Base-by-base conservation (phyloP, 78 protist genomes). In the Paratrimastix pyriformis region DNA sequence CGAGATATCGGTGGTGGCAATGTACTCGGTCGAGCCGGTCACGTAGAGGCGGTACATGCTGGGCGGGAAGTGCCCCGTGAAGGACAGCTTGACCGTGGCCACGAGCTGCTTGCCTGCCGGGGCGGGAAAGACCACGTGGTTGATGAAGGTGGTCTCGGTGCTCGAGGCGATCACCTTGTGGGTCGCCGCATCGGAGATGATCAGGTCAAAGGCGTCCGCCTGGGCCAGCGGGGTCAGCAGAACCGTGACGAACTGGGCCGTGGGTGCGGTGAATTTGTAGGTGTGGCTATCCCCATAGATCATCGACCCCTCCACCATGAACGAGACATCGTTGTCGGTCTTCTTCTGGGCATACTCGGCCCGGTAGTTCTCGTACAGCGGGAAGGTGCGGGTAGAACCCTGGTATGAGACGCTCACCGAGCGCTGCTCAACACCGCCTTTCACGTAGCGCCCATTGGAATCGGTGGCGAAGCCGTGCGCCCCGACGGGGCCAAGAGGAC, bases 401-500 rank as follows among this genome's bases (percentile, higher is more conserved):
- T 52, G 37, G 26, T n/a, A 52, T n/a, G 24, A 24, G 37, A 52
- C 58, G 26, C 37, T 52, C 37, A 52, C 58, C 24, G 37, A n/a
- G 24, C 58, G 24, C 58, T n/a, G 37, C 24, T n/a, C 58, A n/a
- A n/a, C 58, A 24, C 58, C 58, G 26, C 26, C 26, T n/a, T 24
- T 26, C 37, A 52, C 37, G 26, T 52, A 52, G 37, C 26, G 37
- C 26, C 58, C 58, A 26, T 52, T 52, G 58, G 58, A n/a, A 26
- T 52, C 26, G 24, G 58, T 52, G 24, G 24, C 37, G 26, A n/a
- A 52, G n/a, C n/a, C n/a, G 26, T n/a, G 58, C 26, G 24, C 37
- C 58, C 58, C 58, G 26, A 52, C 37, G 24, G 58, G 58, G 26
- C 58, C 58, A 52, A 52, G 58, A n/a, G 58, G 58, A 26, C 58